These are phyloP conservation scores for Ophiostoma montium DNA, from an alignment of 2,329 filamentous ascomycete species.

Conservation along the genomic window DNA sequence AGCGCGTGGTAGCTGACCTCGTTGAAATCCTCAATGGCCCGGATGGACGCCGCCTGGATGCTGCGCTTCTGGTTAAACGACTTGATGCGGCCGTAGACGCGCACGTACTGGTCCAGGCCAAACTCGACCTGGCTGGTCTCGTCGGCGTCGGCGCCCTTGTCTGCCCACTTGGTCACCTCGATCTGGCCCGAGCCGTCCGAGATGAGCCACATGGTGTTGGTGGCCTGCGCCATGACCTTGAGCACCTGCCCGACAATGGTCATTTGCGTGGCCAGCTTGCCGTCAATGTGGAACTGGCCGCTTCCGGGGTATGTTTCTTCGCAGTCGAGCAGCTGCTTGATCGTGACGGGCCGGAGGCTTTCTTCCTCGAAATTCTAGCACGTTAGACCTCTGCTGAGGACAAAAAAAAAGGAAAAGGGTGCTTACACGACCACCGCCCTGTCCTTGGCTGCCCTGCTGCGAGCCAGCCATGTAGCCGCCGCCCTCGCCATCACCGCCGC, in stretches of 20 bases:
- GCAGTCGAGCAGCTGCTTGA: slow-evolving; percentile 85
- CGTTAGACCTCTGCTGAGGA: not conserved
- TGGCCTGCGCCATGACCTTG: slow-evolving; percentile 70
- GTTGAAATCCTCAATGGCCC: slow-evolving; percentile 71
- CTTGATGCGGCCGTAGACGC: slow-evolving; percentile 75
- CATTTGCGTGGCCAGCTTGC: slow-evolving; percentile 55
- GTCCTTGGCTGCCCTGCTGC: slow-evolving; percentile 42
- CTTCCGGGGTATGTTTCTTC: slow-evolving; percentile 57
- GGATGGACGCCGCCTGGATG: slow-evolving; percentile 67
- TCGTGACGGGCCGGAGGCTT: slow-evolving; percentile 81
- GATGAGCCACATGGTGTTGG: slow-evolving; percentile 82
- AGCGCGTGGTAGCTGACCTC: slow-evolving; percentile 88
- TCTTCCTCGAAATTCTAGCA: slow-evolving; percentile 58
- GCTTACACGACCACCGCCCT: slow-evolving; percentile 18
- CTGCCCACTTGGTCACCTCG: slow-evolving; percentile 81
- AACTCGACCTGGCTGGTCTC: slow-evolving; percentile 36
- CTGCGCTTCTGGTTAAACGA: slow-evolving; percentile 72
- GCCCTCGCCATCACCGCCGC: slow-evolving; percentile 42
- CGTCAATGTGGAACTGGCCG: slow-evolving; percentile 68
- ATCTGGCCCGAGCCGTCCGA: slow-evolving; percentile 90
- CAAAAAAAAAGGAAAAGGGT: not conserved
- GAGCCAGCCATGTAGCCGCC: slow-evolving; percentile 50
- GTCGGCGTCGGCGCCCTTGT: slow-evolving; percentile 64
- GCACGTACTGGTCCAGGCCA: slow-evolving; percentile 63
- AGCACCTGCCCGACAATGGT: slow-evolving; percentile 87